Conservation (phyloP, 192 early-diverging fungal species). For the Linnemannia zychae region DNA sequence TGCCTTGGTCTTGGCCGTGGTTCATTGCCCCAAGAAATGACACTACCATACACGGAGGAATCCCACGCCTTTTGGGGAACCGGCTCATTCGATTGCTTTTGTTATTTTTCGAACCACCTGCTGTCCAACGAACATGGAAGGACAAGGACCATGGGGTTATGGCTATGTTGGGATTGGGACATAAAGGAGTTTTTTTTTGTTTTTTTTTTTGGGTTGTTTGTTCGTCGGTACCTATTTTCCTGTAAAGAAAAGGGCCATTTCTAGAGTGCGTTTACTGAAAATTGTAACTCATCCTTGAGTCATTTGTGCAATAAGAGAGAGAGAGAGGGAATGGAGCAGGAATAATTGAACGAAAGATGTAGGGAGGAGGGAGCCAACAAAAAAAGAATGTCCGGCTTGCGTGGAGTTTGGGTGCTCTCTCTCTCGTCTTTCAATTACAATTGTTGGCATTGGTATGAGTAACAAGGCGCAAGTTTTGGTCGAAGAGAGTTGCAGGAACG, state of each 20-base stretch:
- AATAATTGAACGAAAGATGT: background rate
- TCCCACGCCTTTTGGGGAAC: slow-evolving; percentile 5
- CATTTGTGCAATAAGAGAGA: background rate
- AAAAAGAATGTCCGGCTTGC: background rate
- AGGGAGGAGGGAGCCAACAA: background rate
- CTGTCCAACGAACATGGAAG: background rate
- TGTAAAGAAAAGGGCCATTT: slow-evolving; percentile 1
- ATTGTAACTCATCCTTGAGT: slow-evolving; percentile 8
- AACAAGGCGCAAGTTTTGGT: background rate
- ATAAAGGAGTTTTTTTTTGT: background rate
- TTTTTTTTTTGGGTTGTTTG: background rate
- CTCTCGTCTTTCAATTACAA: background rate
- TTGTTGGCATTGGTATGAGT: background rate
- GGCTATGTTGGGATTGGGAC: too few species aligned
- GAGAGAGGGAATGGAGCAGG: background rate
- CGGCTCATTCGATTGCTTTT: background rate
- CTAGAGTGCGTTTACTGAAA: background rate
- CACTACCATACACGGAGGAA: slow-evolving; percentile 6
- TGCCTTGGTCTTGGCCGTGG: background rate
- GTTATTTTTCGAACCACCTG: background rate
- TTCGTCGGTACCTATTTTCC: background rate
- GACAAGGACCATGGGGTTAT: background rate
- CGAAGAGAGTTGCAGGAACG: background rate
- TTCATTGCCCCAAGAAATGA: background rate
- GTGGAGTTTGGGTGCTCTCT: background rate